Base-by-base conservation (phyloP, 768 basidiomycete genomes). In the Lactifluus subvellereus region DNA sequence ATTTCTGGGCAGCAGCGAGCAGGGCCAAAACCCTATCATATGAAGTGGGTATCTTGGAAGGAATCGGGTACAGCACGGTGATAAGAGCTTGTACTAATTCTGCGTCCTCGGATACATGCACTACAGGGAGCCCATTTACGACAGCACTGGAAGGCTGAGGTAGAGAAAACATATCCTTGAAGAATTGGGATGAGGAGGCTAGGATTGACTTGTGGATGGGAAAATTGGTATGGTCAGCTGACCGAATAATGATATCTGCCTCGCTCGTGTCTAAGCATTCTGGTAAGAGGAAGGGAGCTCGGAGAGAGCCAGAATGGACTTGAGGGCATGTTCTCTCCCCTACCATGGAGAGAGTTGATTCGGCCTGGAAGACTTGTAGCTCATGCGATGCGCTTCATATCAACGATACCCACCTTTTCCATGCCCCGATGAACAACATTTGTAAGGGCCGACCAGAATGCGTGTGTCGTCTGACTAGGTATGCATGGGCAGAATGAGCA, bases 181-280 rank as follows among this genome's bases (percentile, higher is more conserved):
- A 74, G 33, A 76, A 51, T 6, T 69, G 66, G 1, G 74, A 75
- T 0, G 73, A 71, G 16, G 68, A 66, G 32, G 68, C 48, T 14
- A 77, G 72, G 22, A 74, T 73, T 13, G 54, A 52, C n/a, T 68
- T 75, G 66, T 75, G 74, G 13, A 74, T 54, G 14, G 66, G 70
- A 52, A 76, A 67, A 14, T 6, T 40, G 20, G 10, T 42, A 16
- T 33, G 18, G 47, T 67, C 52, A n/a, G 66, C 58, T 42, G 63
- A 51, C 6, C 32, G 64, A 16, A 65, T 1, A 11, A 62, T 20
- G n/a, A 65, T 13, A 48, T 65, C 54, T 6, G 64, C 51, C 3
- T 27, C 6, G 16, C 48, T 55, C 6, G 45, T 1, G 7, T 62
- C 43, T 20, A 65, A n/a, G 14, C 18, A 20, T 2, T 43, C 32